A percentile compares a stretch with the other conserved stretches of the same genome.
Evolutionary conservation across 2,329 filamentous ascomycete genomes (phyloP).

Genomic region (Xylariaceae sp.): DNA sequence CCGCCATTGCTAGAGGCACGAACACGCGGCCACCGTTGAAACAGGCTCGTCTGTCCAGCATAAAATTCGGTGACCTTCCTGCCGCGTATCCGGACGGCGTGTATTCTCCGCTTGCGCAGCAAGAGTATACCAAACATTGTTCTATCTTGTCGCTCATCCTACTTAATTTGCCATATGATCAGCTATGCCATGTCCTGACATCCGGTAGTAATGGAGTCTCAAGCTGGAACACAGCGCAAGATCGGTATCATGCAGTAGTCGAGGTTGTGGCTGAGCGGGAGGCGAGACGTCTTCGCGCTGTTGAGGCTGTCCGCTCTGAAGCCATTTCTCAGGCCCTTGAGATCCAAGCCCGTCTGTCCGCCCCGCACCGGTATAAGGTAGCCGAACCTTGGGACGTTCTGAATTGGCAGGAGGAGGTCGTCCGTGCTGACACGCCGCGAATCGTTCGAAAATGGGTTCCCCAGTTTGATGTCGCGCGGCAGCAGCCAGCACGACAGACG

Average conservation of each 20-base stretch:
- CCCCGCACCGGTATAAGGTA: slow-evolving; percentile 36
- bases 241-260: slow-evolving; percentile 44
- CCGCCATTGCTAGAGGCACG: slow-evolving; percentile 37
- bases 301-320: slow-evolving; percentile 39
- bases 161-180: slow-evolving; percentile 62
- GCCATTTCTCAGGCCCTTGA: slow-evolving; percentile 32
- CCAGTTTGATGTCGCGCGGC: slow-evolving; percentile 25
- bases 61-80: slow-evolving; percentile 65
- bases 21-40: slow-evolving; percentile 32
- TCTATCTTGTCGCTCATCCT: slow-evolving; percentile 59
- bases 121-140: slow-evolving; percentile 35
- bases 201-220: slow-evolving; percentile 49
- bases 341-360: slow-evolving; percentile 34
- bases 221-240: slow-evolving; percentile 45
- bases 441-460: slow-evolving; percentile 43
- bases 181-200: slow-evolving; percentile 61
- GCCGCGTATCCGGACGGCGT: slow-evolving; percentile 31
- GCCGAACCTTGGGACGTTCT: slow-evolving; percentile 42
- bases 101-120: slow-evolving; percentile 19
- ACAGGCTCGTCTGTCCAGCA: slow-evolving; percentile 53
- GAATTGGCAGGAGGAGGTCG: slow-evolving; percentile 45
- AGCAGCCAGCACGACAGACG: slow-evolving; percentile 12
- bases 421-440: slow-evolving; percentile 37
- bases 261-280: slow-evolving; percentile 54
- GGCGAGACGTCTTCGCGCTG: slow-evolving; percentile 42